Base-by-base conservation (phyloP, 805 yeast genomes). In the Schizosaccharomyces pombe region DNA sequence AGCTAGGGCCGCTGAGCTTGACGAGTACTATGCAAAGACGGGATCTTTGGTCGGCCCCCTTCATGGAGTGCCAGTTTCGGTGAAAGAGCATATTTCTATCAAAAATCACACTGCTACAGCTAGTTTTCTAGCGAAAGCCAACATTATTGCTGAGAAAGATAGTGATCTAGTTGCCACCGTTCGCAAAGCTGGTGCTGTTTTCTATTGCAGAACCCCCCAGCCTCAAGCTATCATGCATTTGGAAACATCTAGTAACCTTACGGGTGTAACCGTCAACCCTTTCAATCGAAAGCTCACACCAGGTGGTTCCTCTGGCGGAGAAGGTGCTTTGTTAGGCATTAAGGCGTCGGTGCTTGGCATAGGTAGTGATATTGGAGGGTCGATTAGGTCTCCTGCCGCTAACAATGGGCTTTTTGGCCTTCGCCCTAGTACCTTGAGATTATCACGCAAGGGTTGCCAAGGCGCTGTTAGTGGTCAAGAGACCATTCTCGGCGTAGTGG, bases 221-320 rank as follows among this genome's bases (percentile, higher is more conserved):
- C 85, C 85, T 3, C 85, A 79, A 62, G 70, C 78, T 2, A 67
- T 80, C 63, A 80, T 80, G 85, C 84, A 79, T 60, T 66, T 77
- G 62, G 81, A 78, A 63, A 74, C 82, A 26, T 67, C 70, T 61
- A 78, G 78, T 64, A 75, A 76, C 65, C 70, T 79, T 61, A 72
- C 69, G 47, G 84, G 83, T 4, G 68, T 76, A 58, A 70, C 82
- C 4, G 68, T 74, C 62, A 79, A 79, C 62, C 75, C 82, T 0
- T 66, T 68, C 64, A 79, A 80, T 59, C 68, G 78, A 39, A 65
- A 71, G 28, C 68, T 78, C 56, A 74, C 81, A 19, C 72, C 81
- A 2, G 85, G 85, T 58, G 85, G 85, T n/a, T 76, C 82, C 0
- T 76, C 82, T 2, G 80, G 82, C 40, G 85, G 85, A 57, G 85